Evolutionary conservation across 306 rosid genomes (phyloP).

Genomic region (Mimosa bimucronata): DNA sequence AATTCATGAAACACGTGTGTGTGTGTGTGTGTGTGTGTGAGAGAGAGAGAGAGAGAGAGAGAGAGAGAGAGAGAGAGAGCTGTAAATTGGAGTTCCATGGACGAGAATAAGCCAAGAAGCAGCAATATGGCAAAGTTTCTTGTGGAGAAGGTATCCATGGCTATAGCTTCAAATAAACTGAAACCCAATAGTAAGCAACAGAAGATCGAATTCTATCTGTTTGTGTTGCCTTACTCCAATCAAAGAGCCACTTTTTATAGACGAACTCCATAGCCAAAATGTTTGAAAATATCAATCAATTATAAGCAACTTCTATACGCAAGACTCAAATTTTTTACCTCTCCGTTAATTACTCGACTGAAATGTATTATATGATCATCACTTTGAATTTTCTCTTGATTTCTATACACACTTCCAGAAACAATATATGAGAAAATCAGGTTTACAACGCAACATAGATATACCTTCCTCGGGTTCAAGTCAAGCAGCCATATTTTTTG

Average conservation of each 20-base stretch:
- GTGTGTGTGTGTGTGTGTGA: not conserved
- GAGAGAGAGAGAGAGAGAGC: not conserved
- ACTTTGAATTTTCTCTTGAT: not conserved
- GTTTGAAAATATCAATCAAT: not conserved
- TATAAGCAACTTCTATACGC: not conserved
- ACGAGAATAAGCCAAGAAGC: conserved; percentile 36
- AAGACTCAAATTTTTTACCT: not conserved
- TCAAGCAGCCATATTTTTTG: not conserved
- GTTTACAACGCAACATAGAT: not conserved
- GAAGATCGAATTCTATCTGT: not conserved
- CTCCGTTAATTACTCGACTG: conserved; percentile 37
- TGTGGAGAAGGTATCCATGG: not conserved
- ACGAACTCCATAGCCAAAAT: not conserved
- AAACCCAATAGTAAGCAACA: not conserved
- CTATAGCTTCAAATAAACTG: not conserved
- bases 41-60: not conserved
- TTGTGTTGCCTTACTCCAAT: not conserved
- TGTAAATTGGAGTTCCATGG: not conserved
- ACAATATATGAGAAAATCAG: not conserved
- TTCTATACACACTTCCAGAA: not conserved
- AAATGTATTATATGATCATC: not conserved
- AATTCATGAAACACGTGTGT: not conserved
- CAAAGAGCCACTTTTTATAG: conserved; percentile 30
- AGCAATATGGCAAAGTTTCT: conserved; percentile 28
- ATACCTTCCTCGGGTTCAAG: not conserved